Evolutionary conservation across 2,329 filamentous ascomycete species (phyloP).

Genomic region (Fusarium multiceps): DNA sequence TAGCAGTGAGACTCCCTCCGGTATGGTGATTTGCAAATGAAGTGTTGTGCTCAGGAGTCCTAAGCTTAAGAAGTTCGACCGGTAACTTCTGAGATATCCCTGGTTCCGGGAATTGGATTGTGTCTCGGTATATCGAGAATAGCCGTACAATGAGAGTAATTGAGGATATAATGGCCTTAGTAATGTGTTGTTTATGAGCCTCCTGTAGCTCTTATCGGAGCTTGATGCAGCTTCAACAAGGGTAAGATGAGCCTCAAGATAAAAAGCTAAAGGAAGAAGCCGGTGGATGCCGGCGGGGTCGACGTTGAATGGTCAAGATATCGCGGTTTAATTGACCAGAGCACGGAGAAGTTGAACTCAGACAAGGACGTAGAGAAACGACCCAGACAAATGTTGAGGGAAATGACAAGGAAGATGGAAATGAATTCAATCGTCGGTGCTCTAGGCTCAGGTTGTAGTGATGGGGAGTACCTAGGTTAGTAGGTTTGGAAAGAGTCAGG

Average conservation of each 20-base stretch:
- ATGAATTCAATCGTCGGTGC: constrained; percentile 14
- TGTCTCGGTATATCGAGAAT: neutral
- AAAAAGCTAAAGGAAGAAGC: constrained; percentile 17
- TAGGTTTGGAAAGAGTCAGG: constrained; percentile 14
- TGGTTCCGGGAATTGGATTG: neutral
- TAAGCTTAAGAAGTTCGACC: constrained; percentile 1
- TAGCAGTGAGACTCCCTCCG: constrained; percentile 21
- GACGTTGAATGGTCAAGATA: constrained; percentile 1
- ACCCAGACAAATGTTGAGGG: neutral
- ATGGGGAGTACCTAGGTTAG: neutral
- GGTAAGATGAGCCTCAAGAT: constrained; percentile 7
- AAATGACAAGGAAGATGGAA: neutral
- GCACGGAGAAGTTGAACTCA: neutral
- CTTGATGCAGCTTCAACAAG: constrained; percentile 15
- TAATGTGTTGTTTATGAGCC: neutral
- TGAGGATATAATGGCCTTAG: neutral
- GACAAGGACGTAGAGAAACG: neutral
- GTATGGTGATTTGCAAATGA: constrained; percentile 1
- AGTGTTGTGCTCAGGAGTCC: neutral
- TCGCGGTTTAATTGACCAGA: constrained; percentile 12
- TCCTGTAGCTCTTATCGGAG: neutral
- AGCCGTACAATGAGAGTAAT: neutral
- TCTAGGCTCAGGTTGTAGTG: constrained; percentile 16
- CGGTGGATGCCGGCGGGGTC: constrained; percentile 31
- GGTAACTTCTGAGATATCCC: neutral